Conservation (phyloP, 2,329 filamentous ascomycete genomes). For the Trichophyton schoenleinii region DNA sequence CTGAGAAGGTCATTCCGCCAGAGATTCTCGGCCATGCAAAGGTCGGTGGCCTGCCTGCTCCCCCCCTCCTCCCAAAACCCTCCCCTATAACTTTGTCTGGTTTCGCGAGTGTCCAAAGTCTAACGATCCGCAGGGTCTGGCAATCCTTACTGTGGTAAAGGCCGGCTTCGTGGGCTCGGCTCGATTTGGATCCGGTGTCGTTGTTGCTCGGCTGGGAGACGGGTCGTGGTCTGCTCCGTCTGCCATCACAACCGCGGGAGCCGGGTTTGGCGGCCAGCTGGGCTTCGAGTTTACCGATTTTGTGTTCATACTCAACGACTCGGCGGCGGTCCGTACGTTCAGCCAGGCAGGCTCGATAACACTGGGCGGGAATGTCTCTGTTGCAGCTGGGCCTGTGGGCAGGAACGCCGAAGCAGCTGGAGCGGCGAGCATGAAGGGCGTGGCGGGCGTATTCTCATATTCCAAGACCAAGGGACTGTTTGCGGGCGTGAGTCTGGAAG, state of each 20-base stretch:
- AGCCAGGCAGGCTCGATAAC: conserved; percentile 85
- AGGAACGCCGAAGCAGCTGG: conserved; percentile 93
- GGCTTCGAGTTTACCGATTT: conserved; percentile 50
- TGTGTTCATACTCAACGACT: conserved; percentile 95
- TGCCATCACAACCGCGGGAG: conserved; percentile 37
- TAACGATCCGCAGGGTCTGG: conserved; percentile 30
- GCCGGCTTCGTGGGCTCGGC: conserved; percentile 40
- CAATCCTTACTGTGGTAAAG: conserved; percentile 38
- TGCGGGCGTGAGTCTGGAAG: conserved; percentile 87
- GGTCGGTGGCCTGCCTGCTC: conserved; percentile 35
- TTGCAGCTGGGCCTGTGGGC: conserved; percentile 86
- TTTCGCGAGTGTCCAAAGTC: neutral
- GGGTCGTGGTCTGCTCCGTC: conserved; percentile 40
- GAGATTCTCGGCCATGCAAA: conserved; percentile 82
- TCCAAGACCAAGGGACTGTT: conserved; percentile 97
- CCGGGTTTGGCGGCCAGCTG: conserved; percentile 40
- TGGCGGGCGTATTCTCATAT: conserved; percentile 91
- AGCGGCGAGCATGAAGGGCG: conserved; percentile 75
- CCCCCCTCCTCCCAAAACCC: neutral
- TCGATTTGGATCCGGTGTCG: conserved; percentile 38
- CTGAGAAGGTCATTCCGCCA: conserved; percentile 94
- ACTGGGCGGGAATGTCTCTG: conserved; percentile 87
- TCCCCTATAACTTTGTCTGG: too few relatives aligned
- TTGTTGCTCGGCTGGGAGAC: conserved; percentile 38
- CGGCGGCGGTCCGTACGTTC: conserved; percentile 79